phyloP scores from a whole-genome alignment of 2,329 filamentous ascomycete species.

The Dactylellina drechsleri region DNA sequence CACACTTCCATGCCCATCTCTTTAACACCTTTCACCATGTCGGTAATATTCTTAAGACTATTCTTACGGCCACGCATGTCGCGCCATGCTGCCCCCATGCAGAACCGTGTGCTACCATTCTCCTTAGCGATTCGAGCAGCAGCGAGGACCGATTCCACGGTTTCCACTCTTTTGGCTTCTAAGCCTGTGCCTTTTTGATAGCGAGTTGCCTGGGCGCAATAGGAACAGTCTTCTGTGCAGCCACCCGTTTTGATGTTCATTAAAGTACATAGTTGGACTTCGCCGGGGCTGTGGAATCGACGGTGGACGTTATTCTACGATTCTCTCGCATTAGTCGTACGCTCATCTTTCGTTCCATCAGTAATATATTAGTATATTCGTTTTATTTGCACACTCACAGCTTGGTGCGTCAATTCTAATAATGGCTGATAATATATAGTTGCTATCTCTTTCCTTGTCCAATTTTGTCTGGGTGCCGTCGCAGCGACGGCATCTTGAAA shows the following conservation, averaged over 20 bases:
- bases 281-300: slow-evolving; percentile 82
- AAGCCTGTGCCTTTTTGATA: slow-evolving; percentile 74
- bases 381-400: slow-evolving; percentile 66
- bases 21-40: slow-evolving; percentile 84
- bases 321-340: slow-evolving; percentile 41
- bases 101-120: slow-evolving; percentile 90
- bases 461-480: slow-evolving; percentile 73
- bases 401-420: slow-evolving; percentile 79
- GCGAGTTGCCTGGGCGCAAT: slow-evolving; percentile 88
- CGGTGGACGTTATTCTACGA: slow-evolving; percentile 79
- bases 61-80: slow-evolving; percentile 93
- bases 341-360: no score
- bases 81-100: slow-evolving; percentile 93
- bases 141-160: slow-evolving; percentile 81
- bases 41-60: slow-evolving; percentile 81
- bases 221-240: slow-evolving; percentile 90
- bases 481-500: slow-evolving; percentile 69
- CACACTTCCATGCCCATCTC: slow-evolving; percentile 88
- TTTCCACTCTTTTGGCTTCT: slow-evolving; percentile 79
- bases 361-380: no score
- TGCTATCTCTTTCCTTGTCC: slow-evolving; percentile 83
- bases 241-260: slow-evolving; percentile 98
- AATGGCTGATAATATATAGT: slow-evolving; percentile 84
- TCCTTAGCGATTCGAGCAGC: slow-evolving; percentile 80
- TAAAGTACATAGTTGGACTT: slow-evolving; percentile 90